These are phyloP conservation scores for Kodamaea restingae DNA, from an alignment of 805 yeast genomes.

Conservation along the genomic window DNA sequence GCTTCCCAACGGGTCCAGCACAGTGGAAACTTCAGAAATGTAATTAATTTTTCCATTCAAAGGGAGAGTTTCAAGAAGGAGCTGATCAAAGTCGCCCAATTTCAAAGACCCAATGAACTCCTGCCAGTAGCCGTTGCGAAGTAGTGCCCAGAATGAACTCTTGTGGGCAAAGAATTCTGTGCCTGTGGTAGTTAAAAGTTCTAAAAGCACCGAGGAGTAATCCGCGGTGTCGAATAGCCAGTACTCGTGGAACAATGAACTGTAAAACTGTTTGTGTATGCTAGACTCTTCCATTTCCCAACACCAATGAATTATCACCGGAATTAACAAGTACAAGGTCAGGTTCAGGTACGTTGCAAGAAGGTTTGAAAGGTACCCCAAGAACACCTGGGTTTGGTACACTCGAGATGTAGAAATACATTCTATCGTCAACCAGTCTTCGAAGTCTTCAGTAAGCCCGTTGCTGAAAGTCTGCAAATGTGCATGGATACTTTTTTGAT, in stretches of 20 bases:
- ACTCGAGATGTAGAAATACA: constrained; percentile 20
- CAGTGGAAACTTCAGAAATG: constrained; percentile 9
- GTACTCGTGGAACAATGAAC: constrained; percentile 19
- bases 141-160: constrained; percentile 25
- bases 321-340: constrained; percentile 29
- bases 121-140: constrained; percentile 28
- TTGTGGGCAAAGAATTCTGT: not conserved
- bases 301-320: constrained; percentile 35
- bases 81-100: constrained; percentile 16
- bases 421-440: constrained; percentile 34
- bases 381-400: constrained; percentile 22
- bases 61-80: constrained; percentile 23
- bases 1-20: too few species aligned
- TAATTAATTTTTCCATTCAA: constrained; percentile 13
- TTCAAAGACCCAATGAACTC: constrained; percentile 15
- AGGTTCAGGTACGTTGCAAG: constrained; percentile 32
- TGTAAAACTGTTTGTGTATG: constrained; percentile 9
- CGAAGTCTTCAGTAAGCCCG: constrained; percentile 30
- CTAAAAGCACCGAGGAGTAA: constrained; percentile 5
- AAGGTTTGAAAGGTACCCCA: constrained; percentile 34
- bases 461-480: constrained; percentile 19
- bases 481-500: constrained; percentile 22
- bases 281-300: constrained; percentile 2
- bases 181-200: not conserved
- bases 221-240: constrained; percentile 17